These are phyloP conservation scores for Neurospora pannonica DNA, from an alignment of 495 filamentous ascomycete genomes.

Conservation along the genomic window DNA sequence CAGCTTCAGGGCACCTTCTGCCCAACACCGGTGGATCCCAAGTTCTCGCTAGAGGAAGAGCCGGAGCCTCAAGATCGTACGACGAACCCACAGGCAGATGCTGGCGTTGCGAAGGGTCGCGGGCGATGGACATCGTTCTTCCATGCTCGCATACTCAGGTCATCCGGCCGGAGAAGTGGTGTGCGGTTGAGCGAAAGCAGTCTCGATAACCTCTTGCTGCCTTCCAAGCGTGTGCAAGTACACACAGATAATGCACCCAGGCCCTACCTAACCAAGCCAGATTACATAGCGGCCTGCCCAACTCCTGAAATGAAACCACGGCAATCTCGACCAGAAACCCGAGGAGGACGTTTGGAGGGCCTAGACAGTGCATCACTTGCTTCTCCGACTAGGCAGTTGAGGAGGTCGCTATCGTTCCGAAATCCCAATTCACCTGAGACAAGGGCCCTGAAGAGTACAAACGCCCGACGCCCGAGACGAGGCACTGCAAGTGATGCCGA, in stretches of 20 bases:
- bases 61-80: slow-evolving; percentile 10
- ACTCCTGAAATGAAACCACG: neutral
- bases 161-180: slow-evolving; percentile 10
- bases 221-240: slow-evolving; percentile 19
- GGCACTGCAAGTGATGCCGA: slow-evolving; percentile 22
- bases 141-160: slow-evolving; percentile 22
- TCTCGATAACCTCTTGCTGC: slow-evolving; percentile 14
- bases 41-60: slow-evolving; percentile 26
- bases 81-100: slow-evolving; percentile 5
- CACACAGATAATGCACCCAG: slow-evolving; percentile 8
- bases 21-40: slow-evolving; percentile 8
- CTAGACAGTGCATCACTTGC: neutral
- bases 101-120: slow-evolving; percentile 11
- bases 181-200: slow-evolving; percentile 17
- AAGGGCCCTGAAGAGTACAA: slow-evolving; percentile 42
- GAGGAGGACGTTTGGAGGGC: slow-evolving; percentile 1
- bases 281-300: slow-evolving; percentile 13
- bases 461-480: slow-evolving; percentile 37
- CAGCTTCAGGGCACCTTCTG: slow-evolving; percentile 31
- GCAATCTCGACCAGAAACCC: neutral
- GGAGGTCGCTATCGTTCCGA: slow-evolving; percentile 42
- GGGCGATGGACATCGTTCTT: slow-evolving; percentile 39
- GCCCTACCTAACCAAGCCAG: slow-evolving; percentile 25
- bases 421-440: slow-evolving; percentile 39
- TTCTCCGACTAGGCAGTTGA: slow-evolving; percentile 30